These are phyloP conservation scores for Melaleuca quinquenervia DNA, from an alignment of 345 rosid genomes.

Conservation along the genomic window DNA sequence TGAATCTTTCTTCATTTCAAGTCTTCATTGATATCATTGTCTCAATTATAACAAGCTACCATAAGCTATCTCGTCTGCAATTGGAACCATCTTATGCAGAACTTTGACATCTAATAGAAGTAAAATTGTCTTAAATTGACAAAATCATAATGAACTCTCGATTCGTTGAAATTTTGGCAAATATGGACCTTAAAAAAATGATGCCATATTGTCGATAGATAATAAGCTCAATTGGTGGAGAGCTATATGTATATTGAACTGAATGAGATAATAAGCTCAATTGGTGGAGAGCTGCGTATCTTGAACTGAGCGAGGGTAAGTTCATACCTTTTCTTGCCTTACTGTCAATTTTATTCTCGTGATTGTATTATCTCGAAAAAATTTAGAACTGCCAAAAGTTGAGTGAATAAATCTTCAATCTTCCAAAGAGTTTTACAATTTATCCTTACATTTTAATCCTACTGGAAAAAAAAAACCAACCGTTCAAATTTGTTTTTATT, in stretches of 20 bases:
- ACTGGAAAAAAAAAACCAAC: neutral
- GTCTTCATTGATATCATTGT: neutral
- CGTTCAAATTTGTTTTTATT: neutral
- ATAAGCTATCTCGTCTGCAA: neutral
- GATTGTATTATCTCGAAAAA: neutral
- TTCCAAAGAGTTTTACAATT: neutral
- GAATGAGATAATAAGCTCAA: no score
- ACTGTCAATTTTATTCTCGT: neutral
- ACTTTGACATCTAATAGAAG: neutral
- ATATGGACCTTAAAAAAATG: no score
- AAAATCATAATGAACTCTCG: neutral
- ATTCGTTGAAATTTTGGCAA: neutral
- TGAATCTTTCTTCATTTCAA: neutral
- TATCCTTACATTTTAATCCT: neutral
- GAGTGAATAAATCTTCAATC: neutral
- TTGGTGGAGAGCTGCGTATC: no score
- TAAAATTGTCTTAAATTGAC: neutral
- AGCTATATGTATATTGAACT: no score
- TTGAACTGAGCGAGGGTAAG: no score
- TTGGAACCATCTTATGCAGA: neutral
- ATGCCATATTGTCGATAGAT: no score
- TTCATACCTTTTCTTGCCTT: neutral
- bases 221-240: no score
- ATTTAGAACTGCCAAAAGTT: neutral
- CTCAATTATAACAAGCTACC: neutral